phyloP scores from a whole-genome alignment of 345 rosid species.

The Heritiera fomes region DNA sequence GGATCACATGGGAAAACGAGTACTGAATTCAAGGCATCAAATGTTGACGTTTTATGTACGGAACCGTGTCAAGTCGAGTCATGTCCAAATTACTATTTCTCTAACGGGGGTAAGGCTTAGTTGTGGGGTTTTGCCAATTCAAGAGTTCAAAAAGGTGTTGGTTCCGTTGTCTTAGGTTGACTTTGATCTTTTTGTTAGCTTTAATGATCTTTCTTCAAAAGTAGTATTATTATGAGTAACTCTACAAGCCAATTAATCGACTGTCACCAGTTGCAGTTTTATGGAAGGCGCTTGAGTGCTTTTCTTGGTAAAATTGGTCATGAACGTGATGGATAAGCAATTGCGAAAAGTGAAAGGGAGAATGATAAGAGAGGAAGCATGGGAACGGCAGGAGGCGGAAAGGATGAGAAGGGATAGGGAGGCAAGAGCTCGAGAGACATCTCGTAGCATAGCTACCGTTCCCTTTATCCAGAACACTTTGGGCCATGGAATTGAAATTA shows the following conservation, averaged over 20 bases:
- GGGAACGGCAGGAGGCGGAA: slow-evolving; percentile 74
- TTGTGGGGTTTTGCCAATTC: not conserved
- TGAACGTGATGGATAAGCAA: slow-evolving; percentile 62
- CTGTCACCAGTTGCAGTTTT: slow-evolving; percentile 17
- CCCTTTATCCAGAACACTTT: slow-evolving; percentile 49
- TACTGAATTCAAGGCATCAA: not conserved
- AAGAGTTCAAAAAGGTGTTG: not conserved
- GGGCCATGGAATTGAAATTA: slow-evolving; percentile 45
- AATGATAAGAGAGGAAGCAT: slow-evolving; percentile 66
- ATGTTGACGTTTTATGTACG: not conserved
- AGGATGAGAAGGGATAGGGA: slow-evolving; percentile 61
- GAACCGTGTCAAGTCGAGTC: not conserved
- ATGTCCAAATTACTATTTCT: not conserved
- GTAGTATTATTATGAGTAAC: not conserved
- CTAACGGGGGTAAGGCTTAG: not conserved
- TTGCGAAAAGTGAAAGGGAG: slow-evolving; percentile 71
- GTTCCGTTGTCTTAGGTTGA: not conserved
- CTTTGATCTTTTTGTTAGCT: not conserved
- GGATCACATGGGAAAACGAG: not conserved
- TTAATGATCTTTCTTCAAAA: not conserved
- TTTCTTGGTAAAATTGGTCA: slow-evolving; percentile 54
- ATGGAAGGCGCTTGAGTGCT: not conserved
- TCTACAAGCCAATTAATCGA: not conserved
- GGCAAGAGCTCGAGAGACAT: slow-evolving; percentile 50
- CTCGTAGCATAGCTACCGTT: slow-evolving; percentile 60